Evolutionary conservation across 352 stramenopile genomes (phyloP).

Genomic region (Phytophthora crassamura): DNA sequence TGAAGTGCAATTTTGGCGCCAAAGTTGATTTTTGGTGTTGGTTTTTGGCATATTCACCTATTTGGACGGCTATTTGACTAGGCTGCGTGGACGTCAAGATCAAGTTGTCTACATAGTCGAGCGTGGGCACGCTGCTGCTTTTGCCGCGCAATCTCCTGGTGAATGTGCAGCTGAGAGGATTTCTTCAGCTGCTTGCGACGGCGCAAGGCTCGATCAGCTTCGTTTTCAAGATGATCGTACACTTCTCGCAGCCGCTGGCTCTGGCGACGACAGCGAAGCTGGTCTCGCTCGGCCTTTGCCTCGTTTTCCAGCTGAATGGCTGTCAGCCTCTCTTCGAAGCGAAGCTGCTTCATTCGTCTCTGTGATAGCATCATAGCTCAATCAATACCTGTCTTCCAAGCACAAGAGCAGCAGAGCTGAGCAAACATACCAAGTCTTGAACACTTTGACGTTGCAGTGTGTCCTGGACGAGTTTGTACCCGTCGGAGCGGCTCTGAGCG

Average conservation of each 20-base stretch:
- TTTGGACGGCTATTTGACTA: background rate
- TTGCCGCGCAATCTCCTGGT: conserved; percentile 58
- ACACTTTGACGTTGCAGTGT: conserved; percentile 52
- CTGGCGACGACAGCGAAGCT: conserved; percentile 47
- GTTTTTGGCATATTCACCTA: background rate
- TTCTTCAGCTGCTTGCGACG: conserved; percentile 63
- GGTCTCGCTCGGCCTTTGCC: conserved; percentile 37
- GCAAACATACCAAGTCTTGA: conserved; percentile 56
- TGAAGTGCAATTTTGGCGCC: background rate
- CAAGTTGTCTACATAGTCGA: conserved; percentile 19
- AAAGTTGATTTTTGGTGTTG: background rate
- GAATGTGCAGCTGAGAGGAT: conserved; percentile 62
- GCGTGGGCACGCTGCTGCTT: conserved; percentile 48
- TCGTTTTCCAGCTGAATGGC: conserved; percentile 42
- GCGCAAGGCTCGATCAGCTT: conserved; percentile 58
- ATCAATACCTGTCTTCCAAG: background rate
- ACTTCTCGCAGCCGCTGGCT: conserved; percentile 47
- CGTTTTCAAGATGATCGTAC: conserved; percentile 64
- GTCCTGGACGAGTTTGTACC: conserved; percentile 45
- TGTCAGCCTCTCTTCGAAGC: conserved; percentile 46
- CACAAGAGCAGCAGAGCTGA: background rate
- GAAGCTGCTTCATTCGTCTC: conserved; percentile 49
- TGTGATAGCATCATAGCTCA: conserved; percentile 6
- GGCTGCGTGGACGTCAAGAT: conserved; percentile 21
- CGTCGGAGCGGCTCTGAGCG: conserved; percentile 50